A percentile compares a stretch with the other conserved stretches of the same genome.
These are phyloP conservation scores for Viola odorata DNA, from an alignment of 345 rosid genomes.

Conservation along the genomic window DNA sequence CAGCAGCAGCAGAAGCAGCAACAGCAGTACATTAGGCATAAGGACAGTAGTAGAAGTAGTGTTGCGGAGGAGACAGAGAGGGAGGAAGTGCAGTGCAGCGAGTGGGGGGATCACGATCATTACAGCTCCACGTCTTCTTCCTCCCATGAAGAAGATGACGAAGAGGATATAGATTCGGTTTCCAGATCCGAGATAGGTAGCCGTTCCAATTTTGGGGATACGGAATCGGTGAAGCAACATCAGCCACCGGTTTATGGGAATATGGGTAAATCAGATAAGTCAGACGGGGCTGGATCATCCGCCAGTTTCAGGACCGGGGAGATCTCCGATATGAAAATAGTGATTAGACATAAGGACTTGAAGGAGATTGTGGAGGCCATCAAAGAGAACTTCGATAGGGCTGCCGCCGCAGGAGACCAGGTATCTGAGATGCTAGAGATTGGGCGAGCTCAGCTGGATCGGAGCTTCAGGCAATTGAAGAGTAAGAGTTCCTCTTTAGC, in stretches of 20 bases:
- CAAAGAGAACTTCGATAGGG: conserved; percentile 70
- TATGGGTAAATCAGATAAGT: conserved; percentile 31
- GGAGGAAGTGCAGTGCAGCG: conserved; percentile 97
- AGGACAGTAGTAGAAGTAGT: conserved; percentile 3
- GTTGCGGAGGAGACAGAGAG: conserved; percentile 58
- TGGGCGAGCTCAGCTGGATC: conserved; percentile 87
- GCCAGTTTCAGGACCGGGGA: conserved; percentile 53
- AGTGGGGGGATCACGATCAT: conserved; percentile 72
- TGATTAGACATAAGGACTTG: conserved; percentile 87
- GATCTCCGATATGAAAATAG: conserved; percentile 62
- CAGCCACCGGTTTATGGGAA: conserved; percentile 11
- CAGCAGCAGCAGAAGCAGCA: background rate
- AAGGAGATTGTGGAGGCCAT: conserved; percentile 85
- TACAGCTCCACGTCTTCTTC: conserved; percentile 61
- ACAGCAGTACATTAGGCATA: conserved; percentile 8
- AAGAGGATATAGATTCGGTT: conserved; percentile 42
- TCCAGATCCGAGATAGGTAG: conserved; percentile 68
- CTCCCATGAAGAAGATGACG: conserved; percentile 34
- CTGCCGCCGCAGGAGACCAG: conserved; percentile 76
- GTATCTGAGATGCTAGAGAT: conserved; percentile 81
- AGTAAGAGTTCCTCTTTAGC: conserved; percentile 33
- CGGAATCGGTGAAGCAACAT: conserved; percentile 19
- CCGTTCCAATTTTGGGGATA: conserved; percentile 53
- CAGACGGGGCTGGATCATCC: conserved; percentile 45
- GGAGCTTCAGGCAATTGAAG: conserved; percentile 81